Percentiles rank a stretch among this genome's conserved stretches.
Conservation (phyloP, 192 early-diverging fungal species). For the Podila minutissima region DNA sequence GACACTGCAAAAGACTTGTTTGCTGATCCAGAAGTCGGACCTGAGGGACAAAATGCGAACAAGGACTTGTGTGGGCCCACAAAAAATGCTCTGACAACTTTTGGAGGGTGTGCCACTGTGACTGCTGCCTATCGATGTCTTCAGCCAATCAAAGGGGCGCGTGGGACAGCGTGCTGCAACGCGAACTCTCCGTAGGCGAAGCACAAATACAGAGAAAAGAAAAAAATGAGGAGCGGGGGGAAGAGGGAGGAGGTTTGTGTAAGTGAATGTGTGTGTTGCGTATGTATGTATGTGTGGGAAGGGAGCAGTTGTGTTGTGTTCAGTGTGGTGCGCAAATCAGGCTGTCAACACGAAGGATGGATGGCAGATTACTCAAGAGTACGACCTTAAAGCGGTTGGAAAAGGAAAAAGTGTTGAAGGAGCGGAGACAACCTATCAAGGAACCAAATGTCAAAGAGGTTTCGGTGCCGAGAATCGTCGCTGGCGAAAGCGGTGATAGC, state of each 20-base stretch:
- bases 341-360: not conserved
- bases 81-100: no score
- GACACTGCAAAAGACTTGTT: no score
- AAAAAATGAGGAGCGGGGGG: not conserved
- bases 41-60: no score
- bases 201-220: not conserved
- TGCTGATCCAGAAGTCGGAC: no score
- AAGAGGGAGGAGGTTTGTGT: not conserved
- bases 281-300: not conserved
- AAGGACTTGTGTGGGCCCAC: no score
- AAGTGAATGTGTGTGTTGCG: not conserved
- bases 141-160: not conserved
- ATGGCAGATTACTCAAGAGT: no score
- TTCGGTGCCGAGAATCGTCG: no score
- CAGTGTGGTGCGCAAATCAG: not conserved
- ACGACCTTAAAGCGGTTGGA: no score
- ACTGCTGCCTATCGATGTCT: not conserved
- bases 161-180: not conserved
- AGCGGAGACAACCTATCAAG: no score
- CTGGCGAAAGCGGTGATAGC: no score
- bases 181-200: slow-evolving; percentile 1
- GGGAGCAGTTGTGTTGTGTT: not conserved
- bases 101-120: not conserved
- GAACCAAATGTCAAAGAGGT: no score
- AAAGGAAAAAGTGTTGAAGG: no score